Conservation (phyloP, 805 yeast species). For the Barnettozyma sucrosica region DNA sequence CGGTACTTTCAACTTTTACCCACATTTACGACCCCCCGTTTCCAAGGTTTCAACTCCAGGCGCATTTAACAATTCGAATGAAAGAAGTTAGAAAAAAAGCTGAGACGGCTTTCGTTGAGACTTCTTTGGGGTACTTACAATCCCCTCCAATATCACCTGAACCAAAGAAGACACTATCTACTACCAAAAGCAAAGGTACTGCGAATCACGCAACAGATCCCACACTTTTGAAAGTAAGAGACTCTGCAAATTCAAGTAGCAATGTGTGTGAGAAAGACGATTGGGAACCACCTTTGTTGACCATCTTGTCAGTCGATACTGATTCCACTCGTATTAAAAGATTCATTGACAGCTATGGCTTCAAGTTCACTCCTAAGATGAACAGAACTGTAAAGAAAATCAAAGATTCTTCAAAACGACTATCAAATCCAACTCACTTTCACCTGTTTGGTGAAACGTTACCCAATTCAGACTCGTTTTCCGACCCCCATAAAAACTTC, state of each 20-base stretch:
- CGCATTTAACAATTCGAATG: background rate
- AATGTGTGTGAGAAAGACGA: background rate
- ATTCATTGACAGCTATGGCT: slow-evolving; percentile 4
- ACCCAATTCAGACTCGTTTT: background rate
- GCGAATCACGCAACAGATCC: background rate
- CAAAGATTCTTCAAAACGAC: background rate
- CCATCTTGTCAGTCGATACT: background rate
- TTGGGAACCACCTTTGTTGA: background rate
- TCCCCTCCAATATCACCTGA: slow-evolving; percentile 21
- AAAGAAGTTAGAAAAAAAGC: background rate
- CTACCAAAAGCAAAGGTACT: background rate
- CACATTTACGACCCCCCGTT: no score
- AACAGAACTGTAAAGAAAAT: background rate
- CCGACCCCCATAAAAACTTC: background rate
- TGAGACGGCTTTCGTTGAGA: background rate
- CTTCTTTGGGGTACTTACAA: background rate
- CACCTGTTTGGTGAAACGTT: background rate
- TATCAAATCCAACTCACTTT: background rate
- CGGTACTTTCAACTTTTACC: background rate
- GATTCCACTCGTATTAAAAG: background rate
- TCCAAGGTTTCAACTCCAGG: background rate
- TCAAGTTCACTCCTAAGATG: background rate
- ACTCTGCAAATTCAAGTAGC: background rate
- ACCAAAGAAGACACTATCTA: slow-evolving; percentile 1
- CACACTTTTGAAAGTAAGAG: background rate